Conservation (phyloP, 2,329 filamentous ascomycete genomes). For the Arthrobotrys megalospora region DNA sequence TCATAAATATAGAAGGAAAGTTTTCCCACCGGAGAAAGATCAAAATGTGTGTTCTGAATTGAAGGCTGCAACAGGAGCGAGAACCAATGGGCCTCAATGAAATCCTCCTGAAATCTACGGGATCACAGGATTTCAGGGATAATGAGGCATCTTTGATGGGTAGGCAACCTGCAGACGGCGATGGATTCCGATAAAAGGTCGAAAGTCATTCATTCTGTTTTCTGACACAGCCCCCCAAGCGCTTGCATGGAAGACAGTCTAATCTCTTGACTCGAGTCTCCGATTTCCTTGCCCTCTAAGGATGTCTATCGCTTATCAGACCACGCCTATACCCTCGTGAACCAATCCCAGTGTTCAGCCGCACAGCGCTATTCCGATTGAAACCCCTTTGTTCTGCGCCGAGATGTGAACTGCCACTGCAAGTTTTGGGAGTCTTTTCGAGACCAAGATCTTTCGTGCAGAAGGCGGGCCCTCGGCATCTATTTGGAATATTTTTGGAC, state of each 20-base stretch:
- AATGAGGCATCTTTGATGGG: slow-evolving; percentile 12
- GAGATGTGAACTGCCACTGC: background rate
- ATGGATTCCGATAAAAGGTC: background rate
- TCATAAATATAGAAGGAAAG: slow-evolving; percentile 21
- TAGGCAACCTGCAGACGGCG: slow-evolving; percentile 23
- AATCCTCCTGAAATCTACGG: slow-evolving; percentile 21
- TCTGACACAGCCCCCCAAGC: slow-evolving; percentile 8
- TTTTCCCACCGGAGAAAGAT: background rate
- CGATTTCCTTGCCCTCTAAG: background rate
- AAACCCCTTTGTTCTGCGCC: slow-evolving; percentile 6
- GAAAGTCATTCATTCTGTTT: background rate
- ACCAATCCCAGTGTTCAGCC: slow-evolving; percentile 40
- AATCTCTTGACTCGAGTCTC: slow-evolving; percentile 9
- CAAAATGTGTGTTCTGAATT: background rate
- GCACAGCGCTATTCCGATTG: slow-evolving; percentile 28
- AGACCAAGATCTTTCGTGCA: background rate
- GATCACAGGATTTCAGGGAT: slow-evolving; percentile 19
- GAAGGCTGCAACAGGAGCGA: background rate
- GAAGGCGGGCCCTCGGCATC: slow-evolving; percentile 6
- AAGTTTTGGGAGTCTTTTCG: slow-evolving; percentile 18
- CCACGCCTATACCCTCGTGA: slow-evolving; percentile 11
- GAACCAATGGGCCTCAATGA: background rate
- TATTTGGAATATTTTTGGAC: slow-evolving; percentile 34
- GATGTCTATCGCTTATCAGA: slow-evolving; percentile 37
- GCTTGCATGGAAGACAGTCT: background rate